Conservation (phyloP, 2,329 filamentous ascomycete genomes). For the Grosmannia huntii region DNA sequence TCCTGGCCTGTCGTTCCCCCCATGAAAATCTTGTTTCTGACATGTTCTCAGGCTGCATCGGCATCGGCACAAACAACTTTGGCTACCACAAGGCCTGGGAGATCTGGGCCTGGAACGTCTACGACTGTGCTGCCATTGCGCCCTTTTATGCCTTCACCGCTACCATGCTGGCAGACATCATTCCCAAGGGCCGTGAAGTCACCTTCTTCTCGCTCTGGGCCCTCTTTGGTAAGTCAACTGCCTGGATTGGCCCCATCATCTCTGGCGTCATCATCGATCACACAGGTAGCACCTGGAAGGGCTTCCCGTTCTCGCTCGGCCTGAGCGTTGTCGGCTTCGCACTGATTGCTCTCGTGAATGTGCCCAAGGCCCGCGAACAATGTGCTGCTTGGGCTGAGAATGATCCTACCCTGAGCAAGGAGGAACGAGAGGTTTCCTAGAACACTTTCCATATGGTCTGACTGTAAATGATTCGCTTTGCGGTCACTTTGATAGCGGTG, state of each 20-base stretch:
- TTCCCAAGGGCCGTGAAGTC: slow-evolving; percentile 1
- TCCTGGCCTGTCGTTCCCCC: background rate
- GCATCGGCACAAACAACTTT: slow-evolving; percentile 2
- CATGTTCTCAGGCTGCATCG: background rate
- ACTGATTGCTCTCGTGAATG: background rate
- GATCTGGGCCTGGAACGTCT: slow-evolving; percentile 2
- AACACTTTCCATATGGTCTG: too few relatives aligned
- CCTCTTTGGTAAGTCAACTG: background rate
- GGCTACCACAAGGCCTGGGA: slow-evolving; percentile 1
- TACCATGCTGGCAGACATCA: slow-evolving; percentile 1
- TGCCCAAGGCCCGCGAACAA: background rate
- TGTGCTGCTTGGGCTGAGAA: background rate
- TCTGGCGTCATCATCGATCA: slow-evolving; percentile 2
- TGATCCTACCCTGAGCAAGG: background rate
- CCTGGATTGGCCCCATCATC: slow-evolving; percentile 1
- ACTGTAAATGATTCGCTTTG: too few relatives aligned
- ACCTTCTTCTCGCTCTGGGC: slow-evolving; percentile 1
- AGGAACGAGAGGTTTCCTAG: background rate
- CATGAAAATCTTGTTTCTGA: too few relatives aligned
- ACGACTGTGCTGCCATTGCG: background rate
- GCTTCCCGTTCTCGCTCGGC: background rate
- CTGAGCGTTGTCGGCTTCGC: background rate
- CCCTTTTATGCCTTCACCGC: slow-evolving; percentile 1
- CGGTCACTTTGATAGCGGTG: too few relatives aligned
- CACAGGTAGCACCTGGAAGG: slow-evolving; percentile 1